Evolutionary conservation across 139 green algal species (phyloP).

Genomic region (Tetraselmis striata): DNA sequence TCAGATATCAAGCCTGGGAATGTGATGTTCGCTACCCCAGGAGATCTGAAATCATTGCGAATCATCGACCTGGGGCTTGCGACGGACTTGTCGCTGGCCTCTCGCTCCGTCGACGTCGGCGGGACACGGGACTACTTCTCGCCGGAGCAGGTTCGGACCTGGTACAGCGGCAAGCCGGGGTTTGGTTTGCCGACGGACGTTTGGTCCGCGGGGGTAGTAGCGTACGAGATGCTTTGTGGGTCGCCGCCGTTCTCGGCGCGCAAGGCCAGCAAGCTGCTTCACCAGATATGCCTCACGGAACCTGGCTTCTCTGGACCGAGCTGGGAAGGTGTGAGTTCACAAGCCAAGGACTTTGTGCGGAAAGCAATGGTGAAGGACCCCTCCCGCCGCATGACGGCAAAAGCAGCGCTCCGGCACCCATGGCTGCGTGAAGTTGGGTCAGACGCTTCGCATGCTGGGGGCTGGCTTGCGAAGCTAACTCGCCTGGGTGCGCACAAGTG

Average conservation of each 20-base stretch:
- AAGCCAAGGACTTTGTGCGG: neutral
- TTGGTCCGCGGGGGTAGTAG: neutral
- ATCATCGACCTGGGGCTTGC: neutral
- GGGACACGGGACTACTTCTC: neutral
- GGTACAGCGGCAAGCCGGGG: neutral
- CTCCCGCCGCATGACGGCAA: neutral
- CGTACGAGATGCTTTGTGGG: neutral
- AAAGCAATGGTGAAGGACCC: neutral
- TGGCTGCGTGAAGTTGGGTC: no score
- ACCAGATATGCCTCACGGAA: neutral
- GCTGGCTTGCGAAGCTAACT: no score
- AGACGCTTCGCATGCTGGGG: no score
- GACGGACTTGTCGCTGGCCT: neutral
- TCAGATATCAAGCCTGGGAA: neutral
- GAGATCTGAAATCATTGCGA: neutral
- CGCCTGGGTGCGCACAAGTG: no score
- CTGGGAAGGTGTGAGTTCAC: neutral
- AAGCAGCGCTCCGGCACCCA: neutral
- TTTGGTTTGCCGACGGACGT: neutral
- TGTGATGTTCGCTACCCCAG: neutral
- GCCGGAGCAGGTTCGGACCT: neutral
- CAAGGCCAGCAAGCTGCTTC: neutral
- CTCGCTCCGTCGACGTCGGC: neutral
- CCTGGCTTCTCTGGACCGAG: neutral
- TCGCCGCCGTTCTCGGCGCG: neutral